A percentile compares a stretch with the other conserved stretches of the same genome.
Conservation (phyloP, 108 stramenopile species). For the Skeletonema menzelii region DNA sequence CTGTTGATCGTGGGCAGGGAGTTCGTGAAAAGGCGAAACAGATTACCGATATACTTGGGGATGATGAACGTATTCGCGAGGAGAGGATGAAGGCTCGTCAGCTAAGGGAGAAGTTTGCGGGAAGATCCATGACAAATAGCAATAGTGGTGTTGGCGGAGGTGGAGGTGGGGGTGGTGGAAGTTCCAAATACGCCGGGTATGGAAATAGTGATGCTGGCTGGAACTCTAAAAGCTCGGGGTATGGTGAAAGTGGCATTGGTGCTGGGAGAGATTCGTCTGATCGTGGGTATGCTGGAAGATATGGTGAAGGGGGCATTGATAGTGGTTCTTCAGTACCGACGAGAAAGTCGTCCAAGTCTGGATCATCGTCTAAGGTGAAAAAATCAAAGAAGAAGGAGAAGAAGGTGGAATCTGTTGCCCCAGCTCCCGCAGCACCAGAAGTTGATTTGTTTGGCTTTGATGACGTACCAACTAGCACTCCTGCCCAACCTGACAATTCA, state of each 20-base stretch:
- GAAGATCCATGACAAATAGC: constrained; percentile 36
- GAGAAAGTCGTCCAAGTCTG: constrained; percentile 51
- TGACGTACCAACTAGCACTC: constrained; percentile 31
- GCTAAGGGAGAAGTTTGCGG: constrained; percentile 82
- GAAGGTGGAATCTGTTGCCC: constrained; percentile 26
- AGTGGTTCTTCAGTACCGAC: constrained; percentile 26
- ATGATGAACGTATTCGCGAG: constrained; percentile 93
- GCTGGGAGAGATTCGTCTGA: constrained; percentile 10
- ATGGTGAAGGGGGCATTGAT: constrained; percentile 40
- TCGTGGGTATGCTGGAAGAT: constrained; percentile 49
- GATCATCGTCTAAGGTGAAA: constrained; percentile 60
- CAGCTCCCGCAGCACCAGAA: constrained; percentile 37
- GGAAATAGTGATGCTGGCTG: constrained; percentile 70
- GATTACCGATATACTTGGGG: constrained; percentile 83
- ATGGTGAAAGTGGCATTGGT: constrained; percentile 82
- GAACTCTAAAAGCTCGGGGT: constrained; percentile 36
- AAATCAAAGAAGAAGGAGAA: constrained; percentile 83
- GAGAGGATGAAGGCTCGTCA: constrained; percentile 89
- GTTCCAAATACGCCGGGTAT: constrained; percentile 60
- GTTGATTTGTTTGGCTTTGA: constrained; percentile 77
- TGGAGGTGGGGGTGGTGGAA: constrained; percentile 48
- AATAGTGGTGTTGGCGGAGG: constrained; percentile 34
- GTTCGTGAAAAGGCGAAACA: constrained; percentile 95
- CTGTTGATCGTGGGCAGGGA: constrained; percentile 85
- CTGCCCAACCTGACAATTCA: constrained; percentile 35